A percentile compares a stretch with the other conserved stretches of the same genome.
phyloP scores from a whole-genome alignment of 495 filamentous ascomycete genomes.

The Talaromyces thailandensis region DNA sequence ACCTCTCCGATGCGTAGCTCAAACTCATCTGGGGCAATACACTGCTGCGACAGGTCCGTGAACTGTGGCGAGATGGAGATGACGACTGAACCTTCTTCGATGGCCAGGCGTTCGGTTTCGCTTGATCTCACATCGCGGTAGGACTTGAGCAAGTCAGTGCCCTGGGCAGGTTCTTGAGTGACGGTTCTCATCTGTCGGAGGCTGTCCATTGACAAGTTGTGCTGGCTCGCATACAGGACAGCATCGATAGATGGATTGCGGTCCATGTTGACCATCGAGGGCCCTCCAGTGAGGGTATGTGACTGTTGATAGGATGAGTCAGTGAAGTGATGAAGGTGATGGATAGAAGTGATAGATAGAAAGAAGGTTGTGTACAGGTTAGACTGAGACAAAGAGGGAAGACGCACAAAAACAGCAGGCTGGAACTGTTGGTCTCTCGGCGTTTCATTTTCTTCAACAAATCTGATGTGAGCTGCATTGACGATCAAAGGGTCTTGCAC shows the following conservation, averaged over 20 bases:
- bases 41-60: conserved; percentile 9
- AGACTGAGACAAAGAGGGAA: not conserved
- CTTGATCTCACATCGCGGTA: conserved; percentile 20
- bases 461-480: not conserved
- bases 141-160: conserved; percentile 15
- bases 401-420: conserved; percentile 6
- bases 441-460: not conserved
- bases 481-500: conserved; percentile 8
- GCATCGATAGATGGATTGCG: not conserved
- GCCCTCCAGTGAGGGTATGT: not conserved
- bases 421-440: not conserved
- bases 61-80: conserved; percentile 19
- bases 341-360: not conserved
- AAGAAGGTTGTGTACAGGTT: not conserved
- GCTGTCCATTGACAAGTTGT: not conserved
- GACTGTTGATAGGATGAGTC: not conserved
- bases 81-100: conserved; percentile 25
- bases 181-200: not conserved
- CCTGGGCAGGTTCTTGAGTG: conserved; percentile 6
- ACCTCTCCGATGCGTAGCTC: conserved; percentile 17
- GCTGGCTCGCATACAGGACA: not conserved
- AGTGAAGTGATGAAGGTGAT: not conserved
- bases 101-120: conserved; percentile 15
- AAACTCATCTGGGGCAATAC: conserved; percentile 17
- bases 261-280: not conserved